Base-by-base conservation (phyloP, 192 early-diverging fungal genomes). In the Dispira parvispora region DNA sequence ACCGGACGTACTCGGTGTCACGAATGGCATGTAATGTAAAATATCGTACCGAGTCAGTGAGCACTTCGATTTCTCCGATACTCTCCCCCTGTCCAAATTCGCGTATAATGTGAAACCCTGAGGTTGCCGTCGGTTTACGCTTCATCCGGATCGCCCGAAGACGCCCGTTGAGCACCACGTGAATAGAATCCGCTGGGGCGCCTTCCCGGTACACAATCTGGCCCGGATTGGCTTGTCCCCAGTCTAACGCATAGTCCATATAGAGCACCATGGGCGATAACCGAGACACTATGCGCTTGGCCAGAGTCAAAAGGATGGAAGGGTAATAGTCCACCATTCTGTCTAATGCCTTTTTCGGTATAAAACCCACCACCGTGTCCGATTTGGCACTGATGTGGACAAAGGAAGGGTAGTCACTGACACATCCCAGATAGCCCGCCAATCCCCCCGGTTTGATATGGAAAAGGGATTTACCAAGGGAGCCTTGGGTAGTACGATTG, bases 1-100 rank as follows among this genome's bases (percentile, higher is more conserved):
- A 88, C 13, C 94, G 81, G 21, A 92, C 92, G 25, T 98, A 79
- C 73, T 99, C 95, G 0, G 91, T 85, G 68, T 98, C 96, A 46
- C 96, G 86, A 64, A 99, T 99, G 2, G 96, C 96, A 65, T 99
- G 95, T 26, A 98, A 75, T 8, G 92, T 99, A 21, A 84, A 85
- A 20, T 80, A 80, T 49, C 88, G 82, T 3, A 82, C 79, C 13
- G 78, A 72, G 28, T 73, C 78, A 67, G 80, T 86, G 45, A 99
- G 71, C 12, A 98, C 86, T 65, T 94, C 93, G 21, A 93, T 73
- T 70, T 99, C 96, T 52, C 96, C 96, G 0, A 99, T 84, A 27
- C 88, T 91, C 61, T 99, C 91, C 38, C 91, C 90, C 63, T 94
- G 92, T 45, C 95, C 94, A 64, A 86, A 92, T 76, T 99, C 96